Conservation (phyloP, 805 yeast species). For the Myxozyma vanderwaltii region DNA sequence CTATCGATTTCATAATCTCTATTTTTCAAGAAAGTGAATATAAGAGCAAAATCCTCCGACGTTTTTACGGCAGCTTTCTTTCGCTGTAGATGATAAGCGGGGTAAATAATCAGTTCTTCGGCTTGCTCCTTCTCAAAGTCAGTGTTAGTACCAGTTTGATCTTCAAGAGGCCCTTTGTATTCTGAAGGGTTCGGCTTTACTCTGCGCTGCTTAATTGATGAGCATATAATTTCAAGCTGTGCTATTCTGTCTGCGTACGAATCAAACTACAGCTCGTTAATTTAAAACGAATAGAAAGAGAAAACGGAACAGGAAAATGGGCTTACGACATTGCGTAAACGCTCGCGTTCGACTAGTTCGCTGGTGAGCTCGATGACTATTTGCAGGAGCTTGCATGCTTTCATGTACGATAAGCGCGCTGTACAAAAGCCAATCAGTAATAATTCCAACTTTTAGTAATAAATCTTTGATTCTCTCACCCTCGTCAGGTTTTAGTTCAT, state of each 20-base stretch:
- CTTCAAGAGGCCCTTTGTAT: too few species aligned
- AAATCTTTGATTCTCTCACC: too few species aligned
- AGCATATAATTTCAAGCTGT: conserved; percentile 4
- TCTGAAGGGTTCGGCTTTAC: background rate
- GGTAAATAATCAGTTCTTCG: background rate
- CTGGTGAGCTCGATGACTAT: background rate
- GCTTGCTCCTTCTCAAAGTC: background rate
- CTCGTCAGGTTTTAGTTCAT: background rate
- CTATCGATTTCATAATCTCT: background rate
- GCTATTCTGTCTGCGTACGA: conserved; percentile 8
- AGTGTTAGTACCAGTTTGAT: too few species aligned
- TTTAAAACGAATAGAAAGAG: too few species aligned
- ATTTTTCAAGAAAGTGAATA: background rate
- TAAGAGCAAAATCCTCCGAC: background rate
- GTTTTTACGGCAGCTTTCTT: background rate
- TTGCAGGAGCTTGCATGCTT: conserved; percentile 16
- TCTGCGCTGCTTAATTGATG: background rate
- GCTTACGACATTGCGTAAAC: conserved; percentile 9
- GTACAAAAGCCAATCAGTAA: too few species aligned
- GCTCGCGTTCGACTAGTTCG: background rate
- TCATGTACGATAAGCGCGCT: conserved; percentile 21
- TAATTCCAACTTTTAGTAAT: too few species aligned
- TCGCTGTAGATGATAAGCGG: background rate
- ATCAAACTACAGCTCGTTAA: conserved; percentile 4
- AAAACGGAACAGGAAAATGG: background rate